Evolutionary conservation across 108 stramenopile species (phyloP).

Genomic region (Stephanodiscus minutulus): DNA sequence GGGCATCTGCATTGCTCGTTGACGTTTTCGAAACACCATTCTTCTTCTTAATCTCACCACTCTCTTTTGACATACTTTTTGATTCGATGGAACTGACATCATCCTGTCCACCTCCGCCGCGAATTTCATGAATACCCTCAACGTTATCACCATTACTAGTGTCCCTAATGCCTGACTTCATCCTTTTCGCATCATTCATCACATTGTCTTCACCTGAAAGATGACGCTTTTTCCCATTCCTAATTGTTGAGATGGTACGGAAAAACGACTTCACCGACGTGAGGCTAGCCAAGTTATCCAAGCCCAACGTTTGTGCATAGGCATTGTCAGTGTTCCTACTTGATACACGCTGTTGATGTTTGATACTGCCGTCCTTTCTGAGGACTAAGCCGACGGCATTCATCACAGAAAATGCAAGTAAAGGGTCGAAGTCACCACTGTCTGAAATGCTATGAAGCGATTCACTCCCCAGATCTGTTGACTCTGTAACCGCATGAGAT

Average conservation of each 20-base stretch:
- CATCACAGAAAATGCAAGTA: slow-evolving; percentile 70
- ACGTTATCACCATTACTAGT: slow-evolving; percentile 2
- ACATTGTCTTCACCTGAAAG: slow-evolving; percentile 5
- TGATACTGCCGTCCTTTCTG: slow-evolving; percentile 18
- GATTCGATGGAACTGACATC: slow-evolving; percentile 10
- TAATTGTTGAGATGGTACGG: slow-evolving; percentile 1
- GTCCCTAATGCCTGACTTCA: slow-evolving; percentile 13
- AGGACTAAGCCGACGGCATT: slow-evolving; percentile 62
- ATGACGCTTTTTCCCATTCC: slow-evolving; percentile 18
- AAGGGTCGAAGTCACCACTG: slow-evolving; percentile 50
- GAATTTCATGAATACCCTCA: slow-evolving; percentile 25
- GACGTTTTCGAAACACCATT: slow-evolving; percentile 11
- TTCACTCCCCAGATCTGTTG: neutral
- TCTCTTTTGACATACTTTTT: slow-evolving; percentile 2
- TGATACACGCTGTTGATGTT: neutral
- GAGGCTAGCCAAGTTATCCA: slow-evolving; percentile 13
- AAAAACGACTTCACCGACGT: slow-evolving; percentile 27
- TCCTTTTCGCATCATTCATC: neutral
- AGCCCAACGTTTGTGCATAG: slow-evolving; percentile 23
- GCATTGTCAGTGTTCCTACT: neutral
- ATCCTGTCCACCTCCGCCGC: slow-evolving; percentile 33
- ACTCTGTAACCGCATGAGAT: neutral
- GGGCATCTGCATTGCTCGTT: slow-evolving; percentile 1
- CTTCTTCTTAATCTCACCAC: slow-evolving; percentile 10
- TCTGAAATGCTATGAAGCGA: slow-evolving; percentile 1